Evolutionary conservation across 768 basidiomycete species (phyloP).

Genomic region (Gloeophyllum trabeum): DNA sequence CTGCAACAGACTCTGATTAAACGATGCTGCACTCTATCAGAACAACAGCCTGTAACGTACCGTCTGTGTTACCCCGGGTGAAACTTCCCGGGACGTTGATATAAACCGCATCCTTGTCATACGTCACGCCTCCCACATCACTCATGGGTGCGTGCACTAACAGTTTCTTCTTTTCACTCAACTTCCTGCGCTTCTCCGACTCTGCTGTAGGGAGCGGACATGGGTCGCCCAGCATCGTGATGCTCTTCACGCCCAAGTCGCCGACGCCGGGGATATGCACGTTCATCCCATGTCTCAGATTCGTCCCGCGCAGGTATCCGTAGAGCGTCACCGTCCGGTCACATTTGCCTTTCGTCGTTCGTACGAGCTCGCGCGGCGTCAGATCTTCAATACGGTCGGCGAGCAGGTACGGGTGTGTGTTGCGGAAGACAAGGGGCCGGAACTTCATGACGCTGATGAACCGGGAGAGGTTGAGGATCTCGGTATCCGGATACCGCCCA

Average conservation of each 20-base stretch:
- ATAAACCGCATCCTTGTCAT: constrained; percentile 98
- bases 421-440: constrained; percentile 91
- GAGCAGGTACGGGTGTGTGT: constrained; percentile 89
- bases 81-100: constrained; percentile 97
- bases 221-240: constrained; percentile 80
- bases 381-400: constrained; percentile 93
- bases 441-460: constrained; percentile 99
- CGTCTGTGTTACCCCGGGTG: constrained; percentile 59
- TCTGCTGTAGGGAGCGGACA: constrained; percentile 90
- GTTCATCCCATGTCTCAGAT: constrained; percentile 61
- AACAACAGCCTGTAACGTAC: constrained; percentile 22
- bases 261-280: constrained; percentile 95
- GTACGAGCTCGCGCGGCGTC: constrained; percentile 76
- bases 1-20: constrained; percentile 35
- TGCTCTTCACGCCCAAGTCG: constrained; percentile 66
- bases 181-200: constrained; percentile 81
- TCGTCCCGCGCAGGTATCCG: constrained; percentile 89
- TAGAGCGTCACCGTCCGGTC: constrained; percentile 92
- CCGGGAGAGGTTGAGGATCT: constrained; percentile 91
- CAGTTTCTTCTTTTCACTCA: constrained; percentile 91
- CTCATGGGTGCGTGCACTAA: constrained; percentile 98
- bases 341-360: constrained; percentile 73
- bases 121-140: constrained; percentile 91
- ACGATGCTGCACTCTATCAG: constrained; percentile 1
- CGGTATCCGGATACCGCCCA: constrained; percentile 93